phyloP scores from a whole-genome alignment of 2,329 filamentous ascomycete genomes.

The Harringtonia lauricola region DNA sequence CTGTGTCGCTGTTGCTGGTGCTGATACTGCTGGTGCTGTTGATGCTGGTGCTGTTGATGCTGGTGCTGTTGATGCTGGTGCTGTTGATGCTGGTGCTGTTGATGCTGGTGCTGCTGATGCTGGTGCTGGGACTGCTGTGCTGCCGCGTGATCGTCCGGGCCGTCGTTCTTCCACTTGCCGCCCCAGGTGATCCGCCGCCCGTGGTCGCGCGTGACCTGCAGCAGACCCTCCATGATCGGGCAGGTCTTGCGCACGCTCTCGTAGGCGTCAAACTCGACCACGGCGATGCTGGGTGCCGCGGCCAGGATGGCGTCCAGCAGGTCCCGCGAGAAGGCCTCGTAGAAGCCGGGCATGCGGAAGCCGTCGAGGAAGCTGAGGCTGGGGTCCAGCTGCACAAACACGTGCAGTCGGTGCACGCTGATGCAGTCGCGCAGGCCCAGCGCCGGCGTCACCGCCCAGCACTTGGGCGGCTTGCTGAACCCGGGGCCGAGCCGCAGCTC shows the following conservation, averaged over 20 bases:
- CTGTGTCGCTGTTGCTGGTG: no score
- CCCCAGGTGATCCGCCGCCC: constrained; percentile 54
- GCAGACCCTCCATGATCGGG: constrained; percentile 50
- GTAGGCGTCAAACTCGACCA: constrained; percentile 61
- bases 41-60: no score
- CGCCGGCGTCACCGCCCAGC: constrained; percentile 56
- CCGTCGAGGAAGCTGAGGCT: constrained; percentile 56
- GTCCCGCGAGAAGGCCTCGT: constrained; percentile 52
- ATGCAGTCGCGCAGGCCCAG: constrained; percentile 53
- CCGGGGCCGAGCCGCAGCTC: constrained; percentile 64
- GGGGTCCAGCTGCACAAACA: constrained; percentile 65
- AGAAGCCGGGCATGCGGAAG: constrained; percentile 58
- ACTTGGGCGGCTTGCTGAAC: constrained; percentile 57
- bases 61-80: no score
- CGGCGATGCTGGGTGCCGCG: constrained; percentile 41
- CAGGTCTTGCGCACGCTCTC: constrained; percentile 53
- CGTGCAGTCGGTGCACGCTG: constrained; percentile 45
- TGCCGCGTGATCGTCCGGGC: no score
- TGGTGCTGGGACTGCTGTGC: no score
- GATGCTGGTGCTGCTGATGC: no score
- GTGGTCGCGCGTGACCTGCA: constrained; percentile 37
- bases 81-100: no score
- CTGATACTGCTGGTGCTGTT: no score
- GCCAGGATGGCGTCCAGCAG: constrained; percentile 47
- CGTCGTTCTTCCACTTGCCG: no score